phyloP scores from a whole-genome alignment of 768 basidiomycete species.

The Pleurotus ostreatus region DNA sequence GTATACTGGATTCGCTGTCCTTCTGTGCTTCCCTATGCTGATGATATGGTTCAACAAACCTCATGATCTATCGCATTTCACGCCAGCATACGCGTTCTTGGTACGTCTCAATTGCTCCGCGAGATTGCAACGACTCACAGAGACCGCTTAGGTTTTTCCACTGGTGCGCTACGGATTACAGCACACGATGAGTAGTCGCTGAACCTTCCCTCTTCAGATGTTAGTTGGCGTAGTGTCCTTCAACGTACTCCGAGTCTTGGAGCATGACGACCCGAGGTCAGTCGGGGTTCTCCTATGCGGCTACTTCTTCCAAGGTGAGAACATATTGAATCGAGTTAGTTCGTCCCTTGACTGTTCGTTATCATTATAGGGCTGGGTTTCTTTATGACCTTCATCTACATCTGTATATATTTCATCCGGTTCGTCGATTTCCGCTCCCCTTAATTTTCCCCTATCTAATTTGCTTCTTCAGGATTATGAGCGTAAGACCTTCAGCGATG shows the following conservation, averaged over 20 bases:
- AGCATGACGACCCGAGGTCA: slow-evolving; percentile 28
- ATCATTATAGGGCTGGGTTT: slow-evolving; percentile 33
- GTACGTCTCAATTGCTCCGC: slow-evolving; percentile 18
- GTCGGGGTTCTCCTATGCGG: slow-evolving; percentile 37
- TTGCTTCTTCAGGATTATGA: slow-evolving; percentile 28
- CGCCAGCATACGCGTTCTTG: slow-evolving; percentile 31
- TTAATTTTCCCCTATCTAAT: not conserved
- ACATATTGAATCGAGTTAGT: not conserved
- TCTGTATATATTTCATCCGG: slow-evolving; percentile 45
- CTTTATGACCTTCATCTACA: slow-evolving; percentile 48
- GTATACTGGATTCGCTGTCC: slow-evolving; percentile 32
- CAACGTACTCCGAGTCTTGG: slow-evolving; percentile 35
- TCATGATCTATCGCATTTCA: slow-evolving; percentile 37
- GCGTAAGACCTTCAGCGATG: slow-evolving; percentile 18
- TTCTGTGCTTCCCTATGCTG: slow-evolving; percentile 42
- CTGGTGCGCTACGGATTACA: slow-evolving; percentile 23
- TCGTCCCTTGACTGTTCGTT: not conserved
- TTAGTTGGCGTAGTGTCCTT: slow-evolving; percentile 43
- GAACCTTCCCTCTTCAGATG: slow-evolving; percentile 26
- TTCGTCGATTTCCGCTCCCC: slow-evolving; percentile 13
- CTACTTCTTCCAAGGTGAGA: slow-evolving; percentile 45
- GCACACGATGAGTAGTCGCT: not conserved
- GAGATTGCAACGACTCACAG: not conserved
- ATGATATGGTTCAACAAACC: slow-evolving; percentile 48
- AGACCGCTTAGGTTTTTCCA: slow-evolving; percentile 21